These are phyloP conservation scores for Batkoa obscura DNA, from an alignment of 371 early-diverging fungal species.

Conservation along the genomic window DNA sequence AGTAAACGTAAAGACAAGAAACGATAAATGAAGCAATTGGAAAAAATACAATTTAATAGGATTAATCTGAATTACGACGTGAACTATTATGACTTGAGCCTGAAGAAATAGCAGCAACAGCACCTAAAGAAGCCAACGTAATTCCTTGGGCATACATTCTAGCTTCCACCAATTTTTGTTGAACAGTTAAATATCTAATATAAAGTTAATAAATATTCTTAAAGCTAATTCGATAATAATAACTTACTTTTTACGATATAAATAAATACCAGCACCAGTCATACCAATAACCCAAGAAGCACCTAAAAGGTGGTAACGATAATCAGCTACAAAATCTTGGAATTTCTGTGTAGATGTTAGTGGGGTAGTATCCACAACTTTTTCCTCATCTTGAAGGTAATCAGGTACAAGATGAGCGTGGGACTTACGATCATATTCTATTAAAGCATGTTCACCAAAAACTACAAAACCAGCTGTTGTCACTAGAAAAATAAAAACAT, in stretches of 20 bases:
- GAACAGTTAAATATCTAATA: slow-evolving; percentile 32
- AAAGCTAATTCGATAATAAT: not conserved
- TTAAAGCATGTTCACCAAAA: slow-evolving; percentile 7
- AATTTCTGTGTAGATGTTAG: not conserved
- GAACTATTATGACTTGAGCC: not conserved
- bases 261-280: slow-evolving; percentile 28
- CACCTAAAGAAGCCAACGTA: slow-evolving; percentile 8
- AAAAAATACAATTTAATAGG: too few relatives aligned
- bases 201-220: not conserved
- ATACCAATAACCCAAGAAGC: slow-evolving; percentile 45
- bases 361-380: not conserved
- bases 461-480: slow-evolving; percentile 8
- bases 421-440: slow-evolving; percentile 3
- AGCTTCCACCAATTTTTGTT: slow-evolving; percentile 53
- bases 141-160: slow-evolving; percentile 33
- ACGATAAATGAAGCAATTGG: too few relatives aligned
- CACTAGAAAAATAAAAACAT: not conserved
- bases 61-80: too few relatives aligned
- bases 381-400: not conserved
- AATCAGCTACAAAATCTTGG: slow-evolving; percentile 2
- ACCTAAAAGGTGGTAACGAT: slow-evolving; percentile 6
- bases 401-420: not conserved
- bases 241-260: slow-evolving; percentile 9
- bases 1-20: too few relatives aligned
- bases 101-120: slow-evolving; percentile 8